Base-by-base conservation (phyloP, 176 grass and related monocot species). In the Tillandsia leiboldiana region DNA sequence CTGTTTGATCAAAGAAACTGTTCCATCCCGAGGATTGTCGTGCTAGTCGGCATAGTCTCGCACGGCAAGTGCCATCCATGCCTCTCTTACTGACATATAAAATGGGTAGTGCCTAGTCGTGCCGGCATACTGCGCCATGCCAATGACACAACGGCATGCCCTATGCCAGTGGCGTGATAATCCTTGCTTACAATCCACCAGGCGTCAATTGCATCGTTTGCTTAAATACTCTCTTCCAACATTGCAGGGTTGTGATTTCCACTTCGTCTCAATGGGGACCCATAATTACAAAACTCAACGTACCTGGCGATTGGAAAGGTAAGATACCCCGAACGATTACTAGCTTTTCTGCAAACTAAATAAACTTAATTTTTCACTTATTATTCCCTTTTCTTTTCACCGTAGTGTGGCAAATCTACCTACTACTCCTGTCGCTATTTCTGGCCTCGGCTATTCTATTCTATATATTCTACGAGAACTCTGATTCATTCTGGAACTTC, bases 301-400 rank as follows among this genome's bases (percentile, higher is more conserved):
- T 99, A 48, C 90, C 95, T 47, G 84, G 83, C 70, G 95, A 99
- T 70, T 99, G 95, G 87, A 94, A 94, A 84, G 95, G 95, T 99
- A 71, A 67, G 77, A 11, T 9, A 9, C 51, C 58, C 58, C 14
- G 67, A 52, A 70, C 13, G 23, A 56, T 72, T 29, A 11, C 8
- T 23, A 3, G 17, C 2, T 15, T 10, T 9, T n/a, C 22, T 61
- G n/a, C 8, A 9, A 61, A 18, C 22, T 61, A 8, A 10, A 20
- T 15, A 20, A 50, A 73, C 33, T 57, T 65, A 70, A 9, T 0
- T 66, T 2, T 47, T 28, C 14, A 20, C 18, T 24, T 22, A 61
- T 8, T 9, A 8, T 61, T 51, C 50, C 69, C 27, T 81, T 50
- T 77, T 62, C 20, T 79, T 64, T 42, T 7, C 3, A 7, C 12